These are phyloP conservation scores for Tetracentron sinense DNA, from an alignment of 164 flowering plant species.

Conservation along the genomic window DNA sequence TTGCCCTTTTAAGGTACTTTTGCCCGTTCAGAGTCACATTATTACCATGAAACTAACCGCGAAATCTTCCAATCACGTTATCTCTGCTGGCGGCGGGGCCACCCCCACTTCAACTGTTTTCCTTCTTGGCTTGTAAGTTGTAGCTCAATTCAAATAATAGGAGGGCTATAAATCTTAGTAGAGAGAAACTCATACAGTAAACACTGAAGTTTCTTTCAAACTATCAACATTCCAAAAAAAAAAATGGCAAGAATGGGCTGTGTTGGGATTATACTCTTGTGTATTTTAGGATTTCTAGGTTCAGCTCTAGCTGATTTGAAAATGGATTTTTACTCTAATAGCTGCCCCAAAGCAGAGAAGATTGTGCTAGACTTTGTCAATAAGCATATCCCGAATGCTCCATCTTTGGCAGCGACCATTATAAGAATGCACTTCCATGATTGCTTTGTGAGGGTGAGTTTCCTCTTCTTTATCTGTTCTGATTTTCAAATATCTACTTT, in stretches of 20 bases:
- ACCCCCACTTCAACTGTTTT: no score
- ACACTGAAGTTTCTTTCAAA: neutral
- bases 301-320: constrained; percentile 42
- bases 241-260: neutral
- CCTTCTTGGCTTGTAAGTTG: no score
- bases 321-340: constrained; percentile 48
- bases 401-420: constrained; percentile 56
- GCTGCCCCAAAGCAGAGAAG: constrained; percentile 78
- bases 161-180: no score
- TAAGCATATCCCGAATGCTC: constrained; percentile 65
- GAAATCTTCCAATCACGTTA: no score
- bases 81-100: no score
- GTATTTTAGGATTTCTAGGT: constrained; percentile 25
- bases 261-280: constrained; percentile 19
- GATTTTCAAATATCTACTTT: neutral
- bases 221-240: neutral
- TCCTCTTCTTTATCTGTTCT: neutral
- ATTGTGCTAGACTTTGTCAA: constrained; percentile 53
- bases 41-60: no score
- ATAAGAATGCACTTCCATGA: constrained; percentile 88
- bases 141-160: no score
- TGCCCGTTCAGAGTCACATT: no score
- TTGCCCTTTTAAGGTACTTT: no score
- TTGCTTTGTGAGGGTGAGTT: constrained; percentile 79
- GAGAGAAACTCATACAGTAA: no score